Conservation (phyloP, 495 filamentous ascomycete species). For the Podospora bellae-mahoneyi region DNA sequence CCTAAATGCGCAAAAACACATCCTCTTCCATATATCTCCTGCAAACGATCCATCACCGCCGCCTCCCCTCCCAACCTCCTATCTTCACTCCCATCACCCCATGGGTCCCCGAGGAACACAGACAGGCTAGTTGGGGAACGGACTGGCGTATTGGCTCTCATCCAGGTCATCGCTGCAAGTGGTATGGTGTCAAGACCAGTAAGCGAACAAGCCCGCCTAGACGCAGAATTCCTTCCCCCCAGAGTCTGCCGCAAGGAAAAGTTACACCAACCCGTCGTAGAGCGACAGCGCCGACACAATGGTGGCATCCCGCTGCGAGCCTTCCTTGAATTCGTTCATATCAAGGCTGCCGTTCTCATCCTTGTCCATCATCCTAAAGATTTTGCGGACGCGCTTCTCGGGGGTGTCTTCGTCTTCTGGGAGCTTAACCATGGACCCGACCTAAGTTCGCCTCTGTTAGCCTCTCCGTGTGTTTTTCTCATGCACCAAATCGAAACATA, state of each 20-base stretch:
- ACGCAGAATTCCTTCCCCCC: not conserved
- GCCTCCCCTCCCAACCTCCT: not conserved
- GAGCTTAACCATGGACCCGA: constrained; percentile 98
- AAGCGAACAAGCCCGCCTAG: not conserved
- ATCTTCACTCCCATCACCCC: not conserved
- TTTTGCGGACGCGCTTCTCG: constrained; percentile 96
- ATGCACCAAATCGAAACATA: constrained; percentile 37
- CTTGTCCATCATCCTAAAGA: constrained; percentile 99
- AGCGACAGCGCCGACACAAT: constrained; percentile 95
- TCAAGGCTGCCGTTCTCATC: constrained; percentile 93
- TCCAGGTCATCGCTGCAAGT: not conserved
- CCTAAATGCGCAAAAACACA: not conserved
- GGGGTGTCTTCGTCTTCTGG: constrained; percentile 98
- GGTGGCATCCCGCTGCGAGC: constrained; percentile 97
- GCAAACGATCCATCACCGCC: not conserved
- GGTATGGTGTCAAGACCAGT: not conserved
- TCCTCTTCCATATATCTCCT: not conserved
- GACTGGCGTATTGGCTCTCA: not conserved
- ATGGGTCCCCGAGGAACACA: not conserved
- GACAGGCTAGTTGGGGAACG: not conserved
- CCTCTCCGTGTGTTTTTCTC: not conserved
- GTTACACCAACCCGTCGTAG: constrained; percentile 87
- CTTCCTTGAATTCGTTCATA: constrained; percentile 98
- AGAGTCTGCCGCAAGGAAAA: not conserved
- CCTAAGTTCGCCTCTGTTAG: constrained; percentile 48